Evolutionary conservation across 306 rosid genomes (phyloP).

Genomic region (Quillaja saponaria): DNA sequence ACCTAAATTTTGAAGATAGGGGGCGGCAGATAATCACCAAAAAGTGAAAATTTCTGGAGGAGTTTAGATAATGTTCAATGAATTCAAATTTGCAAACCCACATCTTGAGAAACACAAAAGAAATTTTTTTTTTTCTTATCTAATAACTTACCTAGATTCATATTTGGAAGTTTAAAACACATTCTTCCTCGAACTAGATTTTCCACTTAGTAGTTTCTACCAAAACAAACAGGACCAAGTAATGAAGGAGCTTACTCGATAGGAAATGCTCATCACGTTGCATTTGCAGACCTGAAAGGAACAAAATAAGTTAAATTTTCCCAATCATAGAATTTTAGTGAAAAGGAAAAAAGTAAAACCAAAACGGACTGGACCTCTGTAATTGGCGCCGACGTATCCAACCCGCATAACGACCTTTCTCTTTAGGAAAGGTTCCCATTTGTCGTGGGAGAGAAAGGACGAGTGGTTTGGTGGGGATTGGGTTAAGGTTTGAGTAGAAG

Average conservation of each 20-base stretch:
- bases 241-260: too few relatives aligned
- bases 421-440: too few relatives aligned
- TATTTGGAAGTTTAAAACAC: not conserved
- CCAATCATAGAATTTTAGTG: too few relatives aligned
- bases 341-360: too few relatives aligned
- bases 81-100: not conserved
- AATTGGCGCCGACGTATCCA: too few relatives aligned
- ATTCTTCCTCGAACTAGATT: not conserved
- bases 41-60: not conserved
- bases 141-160: conserved; percentile 1
- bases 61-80: conserved; percentile 12
- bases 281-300: conserved; percentile 63
- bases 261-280: conserved; percentile 51
- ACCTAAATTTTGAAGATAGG: not conserved
- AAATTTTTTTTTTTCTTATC: not conserved
- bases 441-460: too few relatives aligned
- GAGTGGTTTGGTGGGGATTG: too few relatives aligned
- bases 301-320: not conserved
- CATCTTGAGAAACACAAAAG: not conserved
- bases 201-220: not conserved
- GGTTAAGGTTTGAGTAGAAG: too few relatives aligned
- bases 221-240: too few relatives aligned
- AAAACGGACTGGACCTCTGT: too few relatives aligned
- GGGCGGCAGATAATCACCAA: conserved; percentile 5
- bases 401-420: too few relatives aligned